Conservation (phyloP, 441 rosid species). For the Flueggea neowawraea region DNA sequence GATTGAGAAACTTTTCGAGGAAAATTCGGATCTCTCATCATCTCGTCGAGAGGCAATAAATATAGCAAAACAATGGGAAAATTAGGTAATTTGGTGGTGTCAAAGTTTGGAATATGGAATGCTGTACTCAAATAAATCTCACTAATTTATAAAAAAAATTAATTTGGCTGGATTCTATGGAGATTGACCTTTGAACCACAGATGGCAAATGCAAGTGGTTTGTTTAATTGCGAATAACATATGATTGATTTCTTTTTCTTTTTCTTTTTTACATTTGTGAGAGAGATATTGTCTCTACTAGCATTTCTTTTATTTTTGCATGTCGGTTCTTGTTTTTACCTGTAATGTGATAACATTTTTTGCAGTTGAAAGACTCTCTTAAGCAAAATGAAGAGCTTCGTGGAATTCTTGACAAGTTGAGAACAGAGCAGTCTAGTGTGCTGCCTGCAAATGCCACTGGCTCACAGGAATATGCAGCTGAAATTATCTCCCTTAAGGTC, state of each 20-base stretch:
- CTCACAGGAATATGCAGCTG: slow-evolving; percentile 38
- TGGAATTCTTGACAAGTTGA: slow-evolving; percentile 53
- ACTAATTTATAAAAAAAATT: no score
- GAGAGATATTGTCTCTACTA: not conserved
- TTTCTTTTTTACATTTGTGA: not conserved
- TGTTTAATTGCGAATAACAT: no score
- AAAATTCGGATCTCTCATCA: slow-evolving; percentile 63
- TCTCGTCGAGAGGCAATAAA: slow-evolving; percentile 70
- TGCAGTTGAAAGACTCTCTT: slow-evolving; percentile 84
- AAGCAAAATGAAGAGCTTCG: slow-evolving; percentile 92
- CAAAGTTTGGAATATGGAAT: not conserved
- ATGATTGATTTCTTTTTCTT: not conserved
- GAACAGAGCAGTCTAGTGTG: slow-evolving; percentile 59
- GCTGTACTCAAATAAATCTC: no score
- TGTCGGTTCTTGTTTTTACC: not conserved
- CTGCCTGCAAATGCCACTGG: slow-evolving; percentile 24
- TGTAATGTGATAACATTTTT: slow-evolving; percentile 10
- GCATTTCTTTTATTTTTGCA: not conserved
- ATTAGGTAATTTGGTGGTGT: slow-evolving; percentile 52
- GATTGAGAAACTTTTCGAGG: slow-evolving; percentile 93
- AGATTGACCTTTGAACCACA: no score
- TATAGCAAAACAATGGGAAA: slow-evolving; percentile 82
- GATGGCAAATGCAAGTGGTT: no score
- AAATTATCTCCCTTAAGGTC: slow-evolving; percentile 73
- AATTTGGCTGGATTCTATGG: no score